phyloP scores from a whole-genome alignment of 2,329 filamentous ascomycete species.

The Beauveria sp. region DNA sequence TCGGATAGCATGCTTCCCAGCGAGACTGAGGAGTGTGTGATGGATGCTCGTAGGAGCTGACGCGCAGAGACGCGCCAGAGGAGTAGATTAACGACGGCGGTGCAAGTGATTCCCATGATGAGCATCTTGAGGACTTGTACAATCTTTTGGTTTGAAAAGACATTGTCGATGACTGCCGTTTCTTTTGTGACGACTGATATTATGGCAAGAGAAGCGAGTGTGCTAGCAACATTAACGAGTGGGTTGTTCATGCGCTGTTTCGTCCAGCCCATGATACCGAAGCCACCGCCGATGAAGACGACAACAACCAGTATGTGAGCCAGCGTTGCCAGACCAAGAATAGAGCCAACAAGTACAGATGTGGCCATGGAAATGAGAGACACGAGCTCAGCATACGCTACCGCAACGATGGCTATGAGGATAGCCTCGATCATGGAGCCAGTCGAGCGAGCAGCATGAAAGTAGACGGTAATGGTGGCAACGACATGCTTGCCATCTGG shows the following conservation, averaged over 20 bases:
- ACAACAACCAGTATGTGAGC: slow-evolving; percentile 71
- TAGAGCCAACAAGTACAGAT: slow-evolving; percentile 64
- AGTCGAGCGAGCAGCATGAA: slow-evolving; percentile 73
- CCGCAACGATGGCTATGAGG: slow-evolving; percentile 64
- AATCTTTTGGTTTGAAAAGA: slow-evolving; percentile 57
- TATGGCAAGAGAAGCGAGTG: slow-evolving; percentile 72
- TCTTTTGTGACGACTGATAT: slow-evolving; percentile 84
- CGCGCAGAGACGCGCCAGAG: slow-evolving; percentile 71
- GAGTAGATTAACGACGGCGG: slow-evolving; percentile 61
- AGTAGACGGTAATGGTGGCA: slow-evolving; percentile 84
- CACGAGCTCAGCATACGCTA: slow-evolving; percentile 58
- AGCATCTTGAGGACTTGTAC: slow-evolving; percentile 63
- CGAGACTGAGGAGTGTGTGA: slow-evolving; percentile 63
- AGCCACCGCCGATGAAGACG: slow-evolving; percentile 70
- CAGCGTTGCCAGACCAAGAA: slow-evolving; percentile 55
- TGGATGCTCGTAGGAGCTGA: slow-evolving; percentile 58
- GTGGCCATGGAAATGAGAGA: slow-evolving; percentile 76
- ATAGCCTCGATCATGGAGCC: slow-evolving; percentile 82
- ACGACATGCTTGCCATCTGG: slow-evolving; percentile 88
- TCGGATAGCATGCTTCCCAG: slow-evolving; percentile 71
- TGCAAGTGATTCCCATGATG: slow-evolving; percentile 63
- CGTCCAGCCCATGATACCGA: slow-evolving; percentile 77
- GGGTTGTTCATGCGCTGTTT: slow-evolving; percentile 69
- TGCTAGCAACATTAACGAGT: slow-evolving; percentile 72
- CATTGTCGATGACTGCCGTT: slow-evolving; percentile 67